A percentile compares a stretch with the other conserved stretches of the same genome.
Evolutionary conservation across 106 monocot genomes (phyloP).

Genomic region (Acorus calamus): DNA sequence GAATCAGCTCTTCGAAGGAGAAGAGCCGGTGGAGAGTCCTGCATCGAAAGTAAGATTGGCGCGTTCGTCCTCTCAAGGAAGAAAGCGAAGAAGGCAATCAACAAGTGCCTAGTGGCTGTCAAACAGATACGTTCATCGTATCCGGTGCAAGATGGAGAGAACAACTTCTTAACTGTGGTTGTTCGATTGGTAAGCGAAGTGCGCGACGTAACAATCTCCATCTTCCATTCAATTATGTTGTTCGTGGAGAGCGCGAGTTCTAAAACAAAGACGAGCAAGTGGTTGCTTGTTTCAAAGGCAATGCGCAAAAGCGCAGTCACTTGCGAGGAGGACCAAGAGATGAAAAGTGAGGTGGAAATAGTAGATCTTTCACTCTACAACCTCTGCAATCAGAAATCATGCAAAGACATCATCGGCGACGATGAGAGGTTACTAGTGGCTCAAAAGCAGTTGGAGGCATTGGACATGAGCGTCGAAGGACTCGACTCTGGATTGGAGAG

Average conservation of each 20-base stretch:
- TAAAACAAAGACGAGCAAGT: background rate
- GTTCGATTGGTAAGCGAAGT: background rate
- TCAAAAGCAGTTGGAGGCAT: slow-evolving; percentile 1
- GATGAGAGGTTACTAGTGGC: background rate
- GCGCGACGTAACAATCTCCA: background rate
- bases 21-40: background rate
- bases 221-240: slow-evolving; percentile 6
- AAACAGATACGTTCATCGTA: no score
- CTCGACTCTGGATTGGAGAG: no score
- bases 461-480: background rate
- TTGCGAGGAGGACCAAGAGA: background rate
- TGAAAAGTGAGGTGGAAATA: background rate
- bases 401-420: background rate
- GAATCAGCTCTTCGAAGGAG: slow-evolving; percentile 6
- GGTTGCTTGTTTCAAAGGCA: slow-evolving; percentile 5
- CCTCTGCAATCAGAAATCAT: background rate
- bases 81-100: background rate
- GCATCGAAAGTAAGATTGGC: background rate
- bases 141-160: background rate
- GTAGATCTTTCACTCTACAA: background rate
- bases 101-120: background rate
- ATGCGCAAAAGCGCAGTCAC: background rate
- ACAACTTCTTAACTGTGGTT: background rate
- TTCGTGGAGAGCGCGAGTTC: background rate
- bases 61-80: slow-evolving; percentile 9